phyloP scores from a whole-genome alignment of 106 monocot genomes.

The Vanilla planifolia region DNA sequence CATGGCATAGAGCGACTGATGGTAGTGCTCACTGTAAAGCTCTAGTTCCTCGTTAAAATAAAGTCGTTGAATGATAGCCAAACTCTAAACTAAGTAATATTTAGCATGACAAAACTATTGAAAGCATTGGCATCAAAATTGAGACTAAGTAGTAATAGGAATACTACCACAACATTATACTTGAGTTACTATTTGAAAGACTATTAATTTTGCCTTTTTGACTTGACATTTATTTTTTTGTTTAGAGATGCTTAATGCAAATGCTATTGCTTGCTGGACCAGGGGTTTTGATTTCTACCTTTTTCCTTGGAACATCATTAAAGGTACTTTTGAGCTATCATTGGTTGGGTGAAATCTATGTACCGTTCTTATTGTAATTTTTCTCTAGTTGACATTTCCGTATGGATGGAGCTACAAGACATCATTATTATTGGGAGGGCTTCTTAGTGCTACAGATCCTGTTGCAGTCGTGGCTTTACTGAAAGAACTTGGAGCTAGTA shows the following conservation, averaged over 20 bases:
- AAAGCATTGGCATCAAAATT: no score
- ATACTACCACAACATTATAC: no score
- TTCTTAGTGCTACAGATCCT: conserved; percentile 99
- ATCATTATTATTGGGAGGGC: conserved; percentile 87
- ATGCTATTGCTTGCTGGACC: conserved; percentile 96
- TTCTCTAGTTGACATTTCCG: conserved; percentile 63
- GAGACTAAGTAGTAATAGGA: no score
- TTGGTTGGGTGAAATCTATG: not conserved
- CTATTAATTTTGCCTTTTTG: not conserved
- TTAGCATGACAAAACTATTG: no score
- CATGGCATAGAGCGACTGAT: no score
- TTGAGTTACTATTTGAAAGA: no score
- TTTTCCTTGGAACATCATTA: conserved; percentile 66
- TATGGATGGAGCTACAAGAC: conserved; percentile 92
- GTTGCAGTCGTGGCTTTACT: conserved; percentile 96
- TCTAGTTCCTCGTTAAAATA: no score
- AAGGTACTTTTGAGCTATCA: conserved; percentile 43
- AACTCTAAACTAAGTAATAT: no score
- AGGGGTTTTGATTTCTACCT: conserved; percentile 89
- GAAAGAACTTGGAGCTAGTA: conserved; percentile 99
- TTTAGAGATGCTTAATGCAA: conserved; percentile 87
- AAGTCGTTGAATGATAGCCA: no score
- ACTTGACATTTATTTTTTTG: conserved; percentile 11
- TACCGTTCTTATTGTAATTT: not conserved
- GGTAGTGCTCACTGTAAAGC: no score